Evolutionary conservation across 768 basidiomycete species (phyloP).

Genomic region (Termitomyces sp.): DNA sequence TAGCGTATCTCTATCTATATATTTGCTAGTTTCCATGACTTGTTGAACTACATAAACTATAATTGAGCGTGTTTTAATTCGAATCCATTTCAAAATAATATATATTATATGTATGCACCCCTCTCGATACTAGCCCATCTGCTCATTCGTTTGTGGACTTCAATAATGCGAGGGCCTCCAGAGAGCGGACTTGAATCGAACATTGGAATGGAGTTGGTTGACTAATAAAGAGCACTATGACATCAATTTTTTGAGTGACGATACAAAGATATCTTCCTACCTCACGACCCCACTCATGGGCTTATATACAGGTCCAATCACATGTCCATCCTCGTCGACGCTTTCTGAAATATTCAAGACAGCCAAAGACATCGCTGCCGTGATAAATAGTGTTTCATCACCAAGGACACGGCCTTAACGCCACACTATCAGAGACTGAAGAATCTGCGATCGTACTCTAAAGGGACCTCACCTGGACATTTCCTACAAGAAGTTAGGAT

Average conservation of each 20-base stretch:
- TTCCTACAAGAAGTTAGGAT: not conserved
- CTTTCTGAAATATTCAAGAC: not conserved
- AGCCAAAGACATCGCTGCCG: not conserved
- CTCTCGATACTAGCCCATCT: too few species aligned
- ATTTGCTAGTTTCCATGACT: too few species aligned
- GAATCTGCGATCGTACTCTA: not conserved
- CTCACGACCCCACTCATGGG: not conserved
- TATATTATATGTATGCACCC: too few species aligned
- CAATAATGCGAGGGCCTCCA: not conserved
- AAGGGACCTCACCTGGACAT: not conserved
- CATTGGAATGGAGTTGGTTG: slow-evolving; percentile 3
- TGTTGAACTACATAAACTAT: too few species aligned
- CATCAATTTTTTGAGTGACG: too few species aligned
- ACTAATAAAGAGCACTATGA: too few species aligned
- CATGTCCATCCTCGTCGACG: not conserved
- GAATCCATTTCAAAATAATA: too few species aligned
- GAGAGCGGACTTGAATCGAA: not conserved
- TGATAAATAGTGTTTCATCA: slow-evolving; percentile 1
- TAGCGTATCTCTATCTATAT: too few species aligned
- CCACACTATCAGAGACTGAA: not conserved
- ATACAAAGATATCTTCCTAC: not conserved
- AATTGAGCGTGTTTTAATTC: too few species aligned
- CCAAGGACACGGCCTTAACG: not conserved
- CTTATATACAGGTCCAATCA: not conserved
- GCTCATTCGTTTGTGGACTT: not conserved